A percentile compares a stretch with the other conserved stretches of the same genome.
These are phyloP conservation scores for Eragrostis tef DNA, from an alignment of 202 grass and related monocot species.

Conservation along the genomic window DNA sequence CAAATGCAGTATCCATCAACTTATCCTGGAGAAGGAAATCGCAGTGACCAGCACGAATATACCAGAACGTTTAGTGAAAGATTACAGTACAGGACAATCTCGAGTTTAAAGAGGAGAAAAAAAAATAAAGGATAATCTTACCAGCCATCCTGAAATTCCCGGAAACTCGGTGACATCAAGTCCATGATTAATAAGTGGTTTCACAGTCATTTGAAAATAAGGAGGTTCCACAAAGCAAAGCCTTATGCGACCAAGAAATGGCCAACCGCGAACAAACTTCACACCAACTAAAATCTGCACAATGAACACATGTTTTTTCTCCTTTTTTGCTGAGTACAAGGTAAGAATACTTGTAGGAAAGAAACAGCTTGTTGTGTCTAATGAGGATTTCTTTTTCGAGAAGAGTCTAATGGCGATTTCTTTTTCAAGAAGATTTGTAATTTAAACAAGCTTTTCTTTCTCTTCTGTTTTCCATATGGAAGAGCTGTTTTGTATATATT, in stretches of 20 bases:
- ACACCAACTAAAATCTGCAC: constrained; percentile 86
- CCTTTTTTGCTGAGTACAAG: constrained; percentile 39
- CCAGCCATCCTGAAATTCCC: constrained; percentile 94
- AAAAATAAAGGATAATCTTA: constrained; percentile 46
- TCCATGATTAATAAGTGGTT: constrained; percentile 84
- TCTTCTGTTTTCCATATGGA: constrained; percentile 3
- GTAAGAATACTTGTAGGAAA: constrained; percentile 34
- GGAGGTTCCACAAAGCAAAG: constrained; percentile 95
- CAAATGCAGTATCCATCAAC: constrained; percentile 90
- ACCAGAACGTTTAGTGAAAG: constrained; percentile 24
- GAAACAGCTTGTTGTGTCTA: constrained; percentile 32
- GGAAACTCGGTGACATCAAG: constrained; percentile 97
- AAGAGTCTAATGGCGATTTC: neutral
- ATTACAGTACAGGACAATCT: constrained; percentile 39
- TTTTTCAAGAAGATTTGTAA: neutral
- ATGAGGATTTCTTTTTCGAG: neutral
- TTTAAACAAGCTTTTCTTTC: constrained; percentile 9
- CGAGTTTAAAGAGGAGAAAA: constrained; percentile 13
- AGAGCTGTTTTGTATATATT: constrained; percentile 16
- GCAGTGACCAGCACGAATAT: constrained; percentile 41
- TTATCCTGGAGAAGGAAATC: constrained; percentile 72
- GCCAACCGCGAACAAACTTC: constrained; percentile 88
- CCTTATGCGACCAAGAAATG: constrained; percentile 87
- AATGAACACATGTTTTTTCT: constrained; percentile 26
- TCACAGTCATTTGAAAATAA: constrained; percentile 98